A percentile compares a stretch with the other conserved stretches of the same genome.
These are phyloP conservation scores for Aspergillus cristatus DNA, from an alignment of 495 filamentous ascomycete species.

Conservation along the genomic window DNA sequence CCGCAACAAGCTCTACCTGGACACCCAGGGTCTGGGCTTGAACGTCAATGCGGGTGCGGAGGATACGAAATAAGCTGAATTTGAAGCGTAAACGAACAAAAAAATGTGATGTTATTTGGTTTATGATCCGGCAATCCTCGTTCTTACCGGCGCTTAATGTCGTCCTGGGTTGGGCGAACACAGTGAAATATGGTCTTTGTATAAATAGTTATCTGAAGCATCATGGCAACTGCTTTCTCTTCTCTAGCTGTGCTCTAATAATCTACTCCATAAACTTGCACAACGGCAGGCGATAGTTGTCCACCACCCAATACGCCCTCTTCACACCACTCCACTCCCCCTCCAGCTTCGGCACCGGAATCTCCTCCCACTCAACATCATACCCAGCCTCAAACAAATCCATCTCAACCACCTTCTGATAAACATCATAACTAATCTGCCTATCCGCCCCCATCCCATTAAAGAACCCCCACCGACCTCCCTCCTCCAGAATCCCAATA, in stretches of 20 bases:
- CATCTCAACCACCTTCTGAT: slow-evolving; percentile 84
- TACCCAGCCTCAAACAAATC: slow-evolving; percentile 87
- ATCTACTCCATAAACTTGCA: slow-evolving; percentile 54
- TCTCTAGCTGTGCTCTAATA: no score
- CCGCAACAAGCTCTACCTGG: slow-evolving; percentile 90
- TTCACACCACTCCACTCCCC: slow-evolving; percentile 80
- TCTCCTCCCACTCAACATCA: slow-evolving; percentile 76
- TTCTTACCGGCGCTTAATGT: no score
- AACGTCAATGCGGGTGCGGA: slow-evolving; percentile 60
- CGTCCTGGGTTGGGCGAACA: no score
- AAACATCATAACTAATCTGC: slow-evolving; percentile 90
- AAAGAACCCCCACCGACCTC: slow-evolving; percentile 84
- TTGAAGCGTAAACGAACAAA: slow-evolving; percentile 9
- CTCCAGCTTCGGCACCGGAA: slow-evolving; percentile 55
- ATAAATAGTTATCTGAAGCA: slow-evolving; percentile 36
- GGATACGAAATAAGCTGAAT: slow-evolving; percentile 22
- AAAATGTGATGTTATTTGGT: no score
- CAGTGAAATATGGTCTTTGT: slow-evolving; percentile 27
- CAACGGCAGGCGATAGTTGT: slow-evolving; percentile 60
- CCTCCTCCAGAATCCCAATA: slow-evolving; percentile 61
- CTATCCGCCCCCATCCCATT: slow-evolving; percentile 92
- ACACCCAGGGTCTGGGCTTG: slow-evolving; percentile 78
- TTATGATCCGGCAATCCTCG: no score
- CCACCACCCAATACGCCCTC: slow-evolving; percentile 79
- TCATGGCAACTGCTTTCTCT: slow-evolving; percentile 26